Evolutionary conservation across 768 basidiomycete genomes (phyloP), one percentile per base, ranked within the genome.

Genomic region (Mycena pura): DNA sequence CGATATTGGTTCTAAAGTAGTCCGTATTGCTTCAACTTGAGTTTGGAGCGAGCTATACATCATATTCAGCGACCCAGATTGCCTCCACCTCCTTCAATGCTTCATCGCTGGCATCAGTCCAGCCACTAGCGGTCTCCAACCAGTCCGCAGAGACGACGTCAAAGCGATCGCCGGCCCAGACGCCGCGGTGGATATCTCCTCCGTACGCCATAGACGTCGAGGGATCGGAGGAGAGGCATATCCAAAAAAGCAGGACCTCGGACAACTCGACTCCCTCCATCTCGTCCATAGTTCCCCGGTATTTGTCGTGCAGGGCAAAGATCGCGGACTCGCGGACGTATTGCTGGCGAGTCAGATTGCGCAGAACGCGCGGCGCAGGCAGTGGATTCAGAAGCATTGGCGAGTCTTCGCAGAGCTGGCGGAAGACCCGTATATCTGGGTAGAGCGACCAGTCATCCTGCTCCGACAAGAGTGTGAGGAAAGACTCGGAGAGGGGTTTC

Each of bases 151-250:
- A 5, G 10, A 60, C 55, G 21, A 68, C 55, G 28, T 59, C 67
- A 43, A 69, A 68, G 2, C 67, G 56, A 58, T 69, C 64, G 2
- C 68, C 67, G 10, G 68, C 68, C 68, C 68, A 69, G 5, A 41
- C 63, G 13, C 66, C 68, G 11, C 63, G 63, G 36, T 69, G 60
- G 22, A 69, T 48, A 10, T 36, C 25, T 4, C 48, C 61, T 2
- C 52, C 61, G 31, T 57, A 60, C 2, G 3, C 6, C 64, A 60
- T 56, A 8, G 56, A 24, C 19, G 29, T 49, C 13, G 49, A 52
- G 9, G 31, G 36, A 34, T 63, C 41, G 21, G 60, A 60, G 13
- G 68, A 68, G 22, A 56, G 58, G 59, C 66, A 66, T 14, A 68
- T 68, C 13, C 60, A 48, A 6, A 55, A 28, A 13, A 61, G 32